Evolutionary conservation across 78 protist genomes (phyloP).

Genomic region (Anaeramoeba ignava): DNA sequence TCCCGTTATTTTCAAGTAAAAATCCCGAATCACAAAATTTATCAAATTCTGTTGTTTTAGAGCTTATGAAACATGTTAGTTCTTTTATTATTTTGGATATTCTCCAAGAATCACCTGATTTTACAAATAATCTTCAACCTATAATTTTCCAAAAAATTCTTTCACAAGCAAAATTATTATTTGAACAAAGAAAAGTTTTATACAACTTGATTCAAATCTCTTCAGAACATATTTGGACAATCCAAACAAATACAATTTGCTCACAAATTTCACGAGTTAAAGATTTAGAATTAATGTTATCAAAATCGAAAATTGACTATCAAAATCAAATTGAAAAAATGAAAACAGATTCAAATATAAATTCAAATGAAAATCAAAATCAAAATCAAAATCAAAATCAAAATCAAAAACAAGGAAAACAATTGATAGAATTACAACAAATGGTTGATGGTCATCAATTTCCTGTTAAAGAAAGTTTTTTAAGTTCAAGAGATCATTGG

Average conservation of each 20-base stretch:
- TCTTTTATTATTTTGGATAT: too few relatives aligned
- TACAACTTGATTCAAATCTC: neutral
- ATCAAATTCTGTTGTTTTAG: too few relatives aligned
- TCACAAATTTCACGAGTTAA: neutral
- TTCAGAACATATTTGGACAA: neutral
- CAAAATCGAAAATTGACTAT: too few relatives aligned
- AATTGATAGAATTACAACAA: neutral
- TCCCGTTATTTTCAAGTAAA: too few relatives aligned
- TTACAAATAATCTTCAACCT: too few relatives aligned
- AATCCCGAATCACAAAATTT: too few relatives aligned
- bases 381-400: neutral
- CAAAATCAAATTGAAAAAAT: neutral
- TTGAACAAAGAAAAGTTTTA: neutral
- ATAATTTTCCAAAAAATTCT: too few relatives aligned
- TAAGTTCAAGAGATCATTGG: neutral
- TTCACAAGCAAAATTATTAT: too few relatives aligned
- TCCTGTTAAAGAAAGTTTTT: neutral
- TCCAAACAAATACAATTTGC: neutral
- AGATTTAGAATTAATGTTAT: neutral
- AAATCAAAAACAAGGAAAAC: neutral
- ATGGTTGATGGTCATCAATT: neutral
- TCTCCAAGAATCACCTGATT: too few relatives aligned
- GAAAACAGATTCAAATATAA: neutral
- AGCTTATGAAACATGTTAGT: too few relatives aligned
- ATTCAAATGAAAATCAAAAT: neutral